phyloP scores from a whole-genome alignment of 805 yeast species.

The Yarrowia sp. region DNA sequence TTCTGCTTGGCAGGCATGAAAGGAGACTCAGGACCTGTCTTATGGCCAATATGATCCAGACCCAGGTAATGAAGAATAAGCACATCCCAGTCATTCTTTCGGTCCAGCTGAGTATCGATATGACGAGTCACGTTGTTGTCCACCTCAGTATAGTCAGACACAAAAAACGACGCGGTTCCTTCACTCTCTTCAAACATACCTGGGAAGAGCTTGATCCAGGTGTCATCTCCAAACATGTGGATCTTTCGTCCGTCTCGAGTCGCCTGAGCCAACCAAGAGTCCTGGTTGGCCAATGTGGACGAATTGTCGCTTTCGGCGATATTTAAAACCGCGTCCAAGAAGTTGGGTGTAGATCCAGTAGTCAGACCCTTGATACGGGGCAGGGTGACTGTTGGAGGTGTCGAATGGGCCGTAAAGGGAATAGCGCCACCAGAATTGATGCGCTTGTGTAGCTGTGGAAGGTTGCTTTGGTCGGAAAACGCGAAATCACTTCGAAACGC shows the following conservation, averaged over 20 bases:
- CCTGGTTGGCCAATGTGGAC: constrained; percentile 69
- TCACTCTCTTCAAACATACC: constrained; percentile 60
- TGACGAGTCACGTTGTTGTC: constrained; percentile 92
- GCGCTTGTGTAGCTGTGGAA: constrained; percentile 64
- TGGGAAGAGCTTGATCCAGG: constrained; percentile 93
- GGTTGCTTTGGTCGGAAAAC: constrained; percentile 57
- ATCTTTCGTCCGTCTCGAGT: constrained; percentile 44
- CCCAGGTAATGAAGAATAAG: constrained; percentile 89
- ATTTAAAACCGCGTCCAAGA: constrained; percentile 89
- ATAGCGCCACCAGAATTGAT: constrained; percentile 67
- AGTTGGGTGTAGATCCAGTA: constrained; percentile 92
- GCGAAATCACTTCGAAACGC: constrained; percentile 89
- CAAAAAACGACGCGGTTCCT: constrained; percentile 92
- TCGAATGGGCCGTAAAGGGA: constrained; percentile 87
- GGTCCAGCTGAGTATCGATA: constrained; percentile 43
- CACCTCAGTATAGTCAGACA: constrained; percentile 91
- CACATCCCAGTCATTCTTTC: constrained; percentile 69
- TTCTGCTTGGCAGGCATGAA: constrained; percentile 78
- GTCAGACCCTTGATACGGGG: constrained; percentile 92
- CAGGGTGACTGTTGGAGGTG: constrained; percentile 95
- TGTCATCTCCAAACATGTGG: constrained; percentile 94
- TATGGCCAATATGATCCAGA: constrained; percentile 95
- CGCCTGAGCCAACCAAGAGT: constrained; percentile 84
- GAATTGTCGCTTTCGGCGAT: constrained; percentile 85
- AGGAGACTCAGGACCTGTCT: constrained; percentile 82